Conservation (phyloP, 495 filamentous ascomycete species). For the Beverwykella pulmonaria region DNA sequence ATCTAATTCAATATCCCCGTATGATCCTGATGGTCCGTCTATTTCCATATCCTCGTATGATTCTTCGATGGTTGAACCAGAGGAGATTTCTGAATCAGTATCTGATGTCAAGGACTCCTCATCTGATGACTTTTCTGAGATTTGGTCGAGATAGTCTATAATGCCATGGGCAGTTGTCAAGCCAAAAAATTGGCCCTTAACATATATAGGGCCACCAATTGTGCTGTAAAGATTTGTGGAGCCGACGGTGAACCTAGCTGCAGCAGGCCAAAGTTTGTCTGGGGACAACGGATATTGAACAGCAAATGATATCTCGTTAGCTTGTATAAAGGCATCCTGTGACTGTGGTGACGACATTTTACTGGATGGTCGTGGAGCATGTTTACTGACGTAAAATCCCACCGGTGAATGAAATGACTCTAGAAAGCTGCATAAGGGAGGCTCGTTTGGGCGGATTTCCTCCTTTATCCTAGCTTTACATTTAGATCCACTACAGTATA, state of each 20-base stretch:
- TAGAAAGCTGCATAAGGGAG: not conserved
- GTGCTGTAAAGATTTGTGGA: not conserved
- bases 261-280: not conserved
- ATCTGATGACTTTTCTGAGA: not conserved
- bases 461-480: not conserved
- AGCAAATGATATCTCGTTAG: not conserved
- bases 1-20: too few species aligned
- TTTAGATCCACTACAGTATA: not conserved
- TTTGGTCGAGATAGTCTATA: not conserved
- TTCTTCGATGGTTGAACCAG: not conserved
- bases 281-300: not conserved
- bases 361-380: not conserved
- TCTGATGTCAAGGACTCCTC: not conserved
- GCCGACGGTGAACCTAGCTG: not conserved
- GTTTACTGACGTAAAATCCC: not conserved
- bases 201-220: conserved; percentile 2
- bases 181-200: not conserved
- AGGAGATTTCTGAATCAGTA: not conserved
- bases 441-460: not conserved
- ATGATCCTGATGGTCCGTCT: too few species aligned
- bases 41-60: not conserved
- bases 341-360: not conserved
- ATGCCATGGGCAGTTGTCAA: conserved; percentile 2
- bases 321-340: not conserved
- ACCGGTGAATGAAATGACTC: not conserved